Evolutionary conservation across 2,329 filamentous ascomycete species (phyloP), one percentile per base, ranked within the genome.

Genomic region (Corynespora cassiicola): DNA sequence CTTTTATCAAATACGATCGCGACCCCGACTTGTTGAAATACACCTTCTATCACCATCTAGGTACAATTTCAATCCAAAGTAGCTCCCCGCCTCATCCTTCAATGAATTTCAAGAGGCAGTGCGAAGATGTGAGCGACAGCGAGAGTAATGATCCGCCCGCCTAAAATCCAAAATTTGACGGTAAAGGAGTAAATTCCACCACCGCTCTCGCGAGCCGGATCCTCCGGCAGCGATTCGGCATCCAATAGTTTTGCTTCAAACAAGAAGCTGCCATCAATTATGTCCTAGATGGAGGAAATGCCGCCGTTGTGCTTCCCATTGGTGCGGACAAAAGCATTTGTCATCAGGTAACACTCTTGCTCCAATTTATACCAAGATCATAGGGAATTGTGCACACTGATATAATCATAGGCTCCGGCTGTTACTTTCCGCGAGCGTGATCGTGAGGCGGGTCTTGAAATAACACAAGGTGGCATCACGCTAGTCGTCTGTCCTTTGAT

Each of bases 251-350:
- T 42, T 64, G 71, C 27, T 56, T 76, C 11, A 71, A 75, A 51
- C 75, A 78, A 39, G 70, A 74, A 38, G 56, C 63, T 8, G 75
- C 67, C 1, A 75, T 77, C 39, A 57, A 65, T 4, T 59, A 68
- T 17, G 48, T 77, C 3, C 57, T 78, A 2, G 56, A 60, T 35
- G 75, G 75, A 7, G 64, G 60, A 2, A 76, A 69, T 51, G 68
- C 72, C 3, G 61, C 65, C 3, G 68, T 75, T 1, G 63, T 76
- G 1, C 75, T 97, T 89, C 92, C 94, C 2, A 99, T 94, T 0
- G 94, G 92, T 29, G 92, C 91, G 39, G 92, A 94, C 23, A 97
- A 97, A 64, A 96, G 91, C 3, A 75, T 99, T 1, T 97, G 92
- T 67, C 97, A 97, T 64, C 94, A 97, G 65, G 74, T 97, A 71